Evolutionary conservation across 2,329 filamentous ascomycete species (phyloP).

Genomic region (Aspergillus calidoustus): DNA sequence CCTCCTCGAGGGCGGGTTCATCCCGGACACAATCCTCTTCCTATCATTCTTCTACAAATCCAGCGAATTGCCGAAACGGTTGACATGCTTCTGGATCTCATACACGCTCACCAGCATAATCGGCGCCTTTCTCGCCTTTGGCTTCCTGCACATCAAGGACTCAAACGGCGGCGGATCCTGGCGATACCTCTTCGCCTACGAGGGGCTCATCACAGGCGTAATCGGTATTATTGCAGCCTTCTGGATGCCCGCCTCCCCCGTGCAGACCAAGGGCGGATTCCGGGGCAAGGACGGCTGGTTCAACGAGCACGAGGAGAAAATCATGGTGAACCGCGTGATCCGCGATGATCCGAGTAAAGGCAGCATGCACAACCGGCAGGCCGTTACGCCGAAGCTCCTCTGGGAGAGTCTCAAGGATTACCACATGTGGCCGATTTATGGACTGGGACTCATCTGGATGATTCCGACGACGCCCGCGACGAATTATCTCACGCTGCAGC

Average conservation of each 20-base stretch:
- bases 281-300: conserved; percentile 69
- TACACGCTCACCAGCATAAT: conserved; percentile 56
- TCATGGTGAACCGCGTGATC: conserved; percentile 68
- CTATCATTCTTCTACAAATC: conserved; percentile 77
- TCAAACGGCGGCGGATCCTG: conserved; percentile 43
- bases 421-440: conserved; percentile 62
- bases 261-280: conserved; percentile 65
- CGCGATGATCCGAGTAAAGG: conserved; percentile 61
- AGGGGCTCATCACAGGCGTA: conserved; percentile 54
- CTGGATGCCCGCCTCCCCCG: conserved; percentile 68
- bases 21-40: conserved; percentile 56
- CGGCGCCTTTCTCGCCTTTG: conserved; percentile 52
- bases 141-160: conserved; percentile 45
- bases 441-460: conserved; percentile 52
- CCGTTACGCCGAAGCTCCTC: conserved; percentile 53
- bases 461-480: conserved; percentile 42
- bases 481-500: conserved; percentile 44
- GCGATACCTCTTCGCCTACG: conserved; percentile 48
- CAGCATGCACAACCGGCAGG: conserved; percentile 66
- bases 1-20: conserved; percentile 58
- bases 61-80: conserved; percentile 67
- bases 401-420: conserved; percentile 59
- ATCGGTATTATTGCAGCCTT: conserved; percentile 61
- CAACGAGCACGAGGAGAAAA: conserved; percentile 68
- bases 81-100: conserved; percentile 73